Conservation (phyloP, 2,329 filamentous ascomycete species). For the Bipolaris oryzae region DNA sequence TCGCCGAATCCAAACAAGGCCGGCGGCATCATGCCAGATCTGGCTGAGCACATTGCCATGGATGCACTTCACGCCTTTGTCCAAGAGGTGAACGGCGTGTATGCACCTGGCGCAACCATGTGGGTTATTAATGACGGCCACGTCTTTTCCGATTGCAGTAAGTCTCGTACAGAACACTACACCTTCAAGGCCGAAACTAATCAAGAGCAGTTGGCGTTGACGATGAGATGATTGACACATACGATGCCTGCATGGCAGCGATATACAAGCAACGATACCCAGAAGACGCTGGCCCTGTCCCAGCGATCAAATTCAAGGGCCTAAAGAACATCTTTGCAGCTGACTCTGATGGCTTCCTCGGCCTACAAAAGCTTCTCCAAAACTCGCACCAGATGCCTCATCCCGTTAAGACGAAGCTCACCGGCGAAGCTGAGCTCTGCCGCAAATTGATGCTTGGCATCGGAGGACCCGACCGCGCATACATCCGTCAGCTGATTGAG, state of each 20-base stretch:
- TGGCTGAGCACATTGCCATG: conserved; percentile 53
- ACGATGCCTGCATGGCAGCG: conserved; percentile 47
- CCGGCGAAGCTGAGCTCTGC: conserved; percentile 37
- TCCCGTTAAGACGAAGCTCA: conserved; percentile 38
- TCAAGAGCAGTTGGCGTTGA: conserved; percentile 49
- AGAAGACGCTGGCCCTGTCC: conserved; percentile 24
- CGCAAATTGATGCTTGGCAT: conserved; percentile 39
- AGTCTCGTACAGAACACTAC: conserved; percentile 10
- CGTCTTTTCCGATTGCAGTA: conserved; percentile 51
- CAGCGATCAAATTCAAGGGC: conserved; percentile 37
- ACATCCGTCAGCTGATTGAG: conserved; percentile 37
- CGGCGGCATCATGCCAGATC: conserved; percentile 54
- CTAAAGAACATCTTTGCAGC: conserved; percentile 38
- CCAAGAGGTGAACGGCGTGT: conserved; percentile 49
- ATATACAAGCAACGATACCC: conserved; percentile 45
- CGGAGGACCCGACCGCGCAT: conserved; percentile 31
- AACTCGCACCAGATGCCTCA: conserved; percentile 34
- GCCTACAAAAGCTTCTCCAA: conserved; percentile 26
- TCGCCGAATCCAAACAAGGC: conserved; percentile 64
- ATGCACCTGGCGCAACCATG: conserved; percentile 50
- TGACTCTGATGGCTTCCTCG: conserved; percentile 32
- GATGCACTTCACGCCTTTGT: conserved; percentile 50
- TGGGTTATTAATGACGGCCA: conserved; percentile 54
- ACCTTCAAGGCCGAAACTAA: conserved; percentile 8
- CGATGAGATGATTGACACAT: conserved; percentile 51